phyloP scores from a whole-genome alignment of 768 basidiomycete genomes.

The Boletus eberwhitei region DNA sequence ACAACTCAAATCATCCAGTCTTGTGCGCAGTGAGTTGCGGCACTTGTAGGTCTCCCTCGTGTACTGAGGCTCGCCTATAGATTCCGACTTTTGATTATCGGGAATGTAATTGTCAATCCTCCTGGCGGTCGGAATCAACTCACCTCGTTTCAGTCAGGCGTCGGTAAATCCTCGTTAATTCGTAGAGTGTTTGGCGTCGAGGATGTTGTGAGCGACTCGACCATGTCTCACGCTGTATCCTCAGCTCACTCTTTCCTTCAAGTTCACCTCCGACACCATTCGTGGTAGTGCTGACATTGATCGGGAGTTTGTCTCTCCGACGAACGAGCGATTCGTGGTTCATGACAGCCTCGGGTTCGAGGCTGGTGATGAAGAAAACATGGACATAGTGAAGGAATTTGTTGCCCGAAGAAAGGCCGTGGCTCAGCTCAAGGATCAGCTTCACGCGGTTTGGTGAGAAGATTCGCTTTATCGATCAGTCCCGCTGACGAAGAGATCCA shows the following conservation, averaged over 20 bases:
- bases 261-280: not conserved
- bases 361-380: constrained; percentile 6
- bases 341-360: constrained; percentile 20
- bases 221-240: not conserved
- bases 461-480: not conserved
- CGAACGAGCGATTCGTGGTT: constrained; percentile 14
- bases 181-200: constrained; percentile 11
- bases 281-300: constrained; percentile 14
- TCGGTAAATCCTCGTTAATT: constrained; percentile 16
- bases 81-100: constrained; percentile 16
- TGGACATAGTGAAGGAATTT: constrained; percentile 1
- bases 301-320: constrained; percentile 10
- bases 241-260: not conserved
- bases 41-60: not conserved
- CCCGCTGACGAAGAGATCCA: not conserved
- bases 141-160: constrained; percentile 8
- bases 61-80: not conserved
- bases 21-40: constrained; percentile 9
- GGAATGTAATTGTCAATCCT: constrained; percentile 3
- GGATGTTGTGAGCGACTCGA: constrained; percentile 5
- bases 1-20: constrained; percentile 5
- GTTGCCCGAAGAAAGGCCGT: constrained; percentile 1
- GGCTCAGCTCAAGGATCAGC: constrained; percentile 1
- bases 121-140: not conserved
- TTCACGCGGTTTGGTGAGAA: constrained; percentile 16